Evolutionary conservation across 176 grass and related monocot genomes (phyloP).

Genomic region (Chloris gayana): DNA sequence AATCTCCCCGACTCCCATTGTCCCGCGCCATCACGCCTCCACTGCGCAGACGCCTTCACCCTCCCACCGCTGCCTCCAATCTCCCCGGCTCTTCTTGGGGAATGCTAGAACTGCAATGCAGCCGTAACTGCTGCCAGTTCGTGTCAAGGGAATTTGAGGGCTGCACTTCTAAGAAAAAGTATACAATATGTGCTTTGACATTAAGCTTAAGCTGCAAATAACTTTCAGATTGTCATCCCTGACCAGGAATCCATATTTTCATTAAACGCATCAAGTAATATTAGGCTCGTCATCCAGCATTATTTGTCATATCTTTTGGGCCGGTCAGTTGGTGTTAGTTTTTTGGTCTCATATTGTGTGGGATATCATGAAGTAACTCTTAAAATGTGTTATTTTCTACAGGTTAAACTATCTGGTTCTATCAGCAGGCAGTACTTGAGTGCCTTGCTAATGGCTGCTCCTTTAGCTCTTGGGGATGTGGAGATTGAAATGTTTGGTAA

Average conservation of each 20-base stretch:
- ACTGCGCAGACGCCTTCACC: no score
- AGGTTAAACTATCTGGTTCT: constrained; percentile 95
- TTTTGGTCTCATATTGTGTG: not conserved
- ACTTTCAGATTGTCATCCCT: not conserved
- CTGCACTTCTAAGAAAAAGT: constrained; percentile 44
- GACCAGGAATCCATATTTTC: not conserved
- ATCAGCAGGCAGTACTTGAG: constrained; percentile 99
- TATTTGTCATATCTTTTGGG: not conserved
- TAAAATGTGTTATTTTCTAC: constrained; percentile 4
- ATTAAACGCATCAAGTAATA: not conserved
- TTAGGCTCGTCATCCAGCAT: not conserved
- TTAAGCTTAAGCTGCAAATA: not conserved
- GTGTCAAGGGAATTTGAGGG: constrained; percentile 79
- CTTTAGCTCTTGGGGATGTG: constrained; percentile 88
- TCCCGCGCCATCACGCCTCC: no score
- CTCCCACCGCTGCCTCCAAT: no score
- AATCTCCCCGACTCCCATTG: no score
- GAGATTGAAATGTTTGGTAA: constrained; percentile 99
- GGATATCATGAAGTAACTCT: not conserved
- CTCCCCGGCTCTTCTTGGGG: constrained; percentile 93
- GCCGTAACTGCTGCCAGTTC: constrained; percentile 91
- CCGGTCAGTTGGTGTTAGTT: not conserved
- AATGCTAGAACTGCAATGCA: constrained; percentile 99
- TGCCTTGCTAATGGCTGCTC: constrained; percentile 94
- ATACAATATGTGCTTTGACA: not conserved